A percentile compares a stretch with the other conserved stretches of the same genome.
Evolutionary conservation across 1,139 yeast genomes (phyloP).

Genomic region (Candida sp.): DNA sequence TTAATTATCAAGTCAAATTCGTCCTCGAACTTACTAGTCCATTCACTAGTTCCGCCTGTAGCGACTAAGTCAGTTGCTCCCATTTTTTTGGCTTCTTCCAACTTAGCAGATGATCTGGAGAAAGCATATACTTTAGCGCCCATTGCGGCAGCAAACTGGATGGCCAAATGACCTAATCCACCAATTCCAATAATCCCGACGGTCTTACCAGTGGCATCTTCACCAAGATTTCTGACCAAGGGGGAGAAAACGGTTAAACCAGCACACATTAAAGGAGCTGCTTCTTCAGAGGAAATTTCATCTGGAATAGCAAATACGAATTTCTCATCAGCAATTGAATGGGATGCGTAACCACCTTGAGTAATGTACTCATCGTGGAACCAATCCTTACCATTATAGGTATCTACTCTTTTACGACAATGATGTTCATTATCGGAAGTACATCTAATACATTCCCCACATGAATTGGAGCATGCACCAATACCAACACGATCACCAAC

Average conservation of each 20-base stretch:
- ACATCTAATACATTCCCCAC: slow-evolving; percentile 49
- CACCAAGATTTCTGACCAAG: slow-evolving; percentile 32
- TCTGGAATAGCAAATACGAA: slow-evolving; percentile 50
- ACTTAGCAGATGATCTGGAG: slow-evolving; percentile 47
- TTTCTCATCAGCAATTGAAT: slow-evolving; percentile 44
- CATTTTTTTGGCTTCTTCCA: slow-evolving; percentile 47
- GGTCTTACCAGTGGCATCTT: slow-evolving; percentile 36
- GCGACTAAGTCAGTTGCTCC: slow-evolving; percentile 55
- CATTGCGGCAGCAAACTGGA: slow-evolving; percentile 53
- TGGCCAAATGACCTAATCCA: slow-evolving; percentile 60
- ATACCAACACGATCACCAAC: slow-evolving; percentile 62
- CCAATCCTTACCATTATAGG: slow-evolving; percentile 41
- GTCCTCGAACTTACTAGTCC: slow-evolving; percentile 29
- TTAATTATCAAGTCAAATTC: slow-evolving; percentile 44
- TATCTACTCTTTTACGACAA: slow-evolving; percentile 38
- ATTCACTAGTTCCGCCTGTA: slow-evolving; percentile 38
- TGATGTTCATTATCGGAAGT: slow-evolving; percentile 43
- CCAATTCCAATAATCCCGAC: slow-evolving; percentile 60
- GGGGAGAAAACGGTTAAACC: slow-evolving; percentile 54
- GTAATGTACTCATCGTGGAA: slow-evolving; percentile 32
- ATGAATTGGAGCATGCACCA: slow-evolving; percentile 52
- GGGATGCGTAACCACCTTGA: slow-evolving; percentile 64
- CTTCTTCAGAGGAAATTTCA: slow-evolving; percentile 31
- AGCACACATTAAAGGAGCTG: slow-evolving; percentile 53
- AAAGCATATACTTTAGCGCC: slow-evolving; percentile 57